phyloP scores from a whole-genome alignment of 1,284 basidiomycete species.

The Inonotus hispidus region DNA sequence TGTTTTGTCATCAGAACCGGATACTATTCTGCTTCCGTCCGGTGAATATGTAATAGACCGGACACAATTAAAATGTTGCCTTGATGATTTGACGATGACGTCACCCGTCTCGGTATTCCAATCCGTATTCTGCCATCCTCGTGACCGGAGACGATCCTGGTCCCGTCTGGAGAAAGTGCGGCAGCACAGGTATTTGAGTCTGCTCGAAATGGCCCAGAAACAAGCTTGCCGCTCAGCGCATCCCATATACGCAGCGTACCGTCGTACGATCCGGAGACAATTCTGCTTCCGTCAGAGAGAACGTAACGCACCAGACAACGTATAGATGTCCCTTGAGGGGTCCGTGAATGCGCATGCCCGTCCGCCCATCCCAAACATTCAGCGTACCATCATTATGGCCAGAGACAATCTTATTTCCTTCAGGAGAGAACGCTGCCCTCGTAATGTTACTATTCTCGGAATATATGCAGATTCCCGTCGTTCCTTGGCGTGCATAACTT shows the following conservation, averaged over 20 bases:
- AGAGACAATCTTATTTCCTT: constrained; percentile 8
- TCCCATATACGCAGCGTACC: constrained; percentile 7
- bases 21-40: background rate
- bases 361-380: constrained; percentile 9
- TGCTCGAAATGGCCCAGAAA: too few species aligned
- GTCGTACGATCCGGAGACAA: constrained; percentile 14
- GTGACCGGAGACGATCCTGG: constrained; percentile 89
- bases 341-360: background rate
- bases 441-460: background rate
- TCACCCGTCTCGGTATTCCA: constrained; percentile 71
- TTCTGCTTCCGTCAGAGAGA: constrained; percentile 6
- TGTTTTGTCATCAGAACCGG: constrained; percentile 6
- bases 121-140: constrained; percentile 92
- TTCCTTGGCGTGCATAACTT: too few species aligned
- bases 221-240: too few species aligned
- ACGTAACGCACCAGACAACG: background rate
- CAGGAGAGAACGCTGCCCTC: constrained; percentile 6
- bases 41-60: constrained; percentile 18
- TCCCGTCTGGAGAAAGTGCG: constrained; percentile 72
- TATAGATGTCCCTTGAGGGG: background rate
- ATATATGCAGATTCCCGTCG: background rate
- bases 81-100: background rate
- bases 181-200: too few species aligned
- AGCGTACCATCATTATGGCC: constrained; percentile 7
- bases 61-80: constrained; percentile 19